Base-by-base conservation (phyloP, 306 rosid species). In the Albizia julibrissin region DNA sequence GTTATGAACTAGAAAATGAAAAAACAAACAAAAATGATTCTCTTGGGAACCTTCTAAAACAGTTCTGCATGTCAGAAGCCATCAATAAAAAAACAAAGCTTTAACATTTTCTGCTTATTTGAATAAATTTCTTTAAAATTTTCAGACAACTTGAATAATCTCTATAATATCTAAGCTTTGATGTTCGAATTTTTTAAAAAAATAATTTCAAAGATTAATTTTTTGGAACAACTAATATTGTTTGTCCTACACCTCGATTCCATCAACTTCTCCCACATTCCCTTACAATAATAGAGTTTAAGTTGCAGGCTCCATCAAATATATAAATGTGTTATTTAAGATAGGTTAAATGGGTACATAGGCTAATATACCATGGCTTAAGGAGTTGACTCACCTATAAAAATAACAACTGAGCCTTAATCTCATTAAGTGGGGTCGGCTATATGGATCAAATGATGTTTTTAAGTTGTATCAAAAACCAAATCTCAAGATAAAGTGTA, bases 21-120 rank as follows among this genome's bases (percentile, higher is more conserved):
- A 0, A 27, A 4, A 12, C 21, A 70, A 43, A 70, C 54, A 70
- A 42, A 11, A 42, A 70, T 22, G 56, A 40, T 70, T 70, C 56
- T 15, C 34, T 22, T 22, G 54, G 75, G 75, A 70, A 43, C 11
- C 75, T 70, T 70, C 75, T 70, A 24, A 70, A 42, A 69, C 33
- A 22, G 52, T n/a, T 42, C 19, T 4, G 12, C 2, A 29, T 42
- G 56, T n/a, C 26, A 18, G 34, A n/a, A 70, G 34, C 16, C 33
- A 42, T n/a, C 42, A 11, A 21, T 40, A 14, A 69, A n/a, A 24
- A 69, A n/a, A 39, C 15, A 12, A 10, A 42, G 13, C 34, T 21
- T 37, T 40, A 10, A 10, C 10, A 52, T 52, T 19, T 16, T 52
- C 22, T 52, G 29, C 14, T 6, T 5, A 2, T 16, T 22, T 40